These are phyloP conservation scores for Mycoemilia scoparia DNA, from an alignment of 192 early-diverging fungal species.

Conservation along the genomic window DNA sequence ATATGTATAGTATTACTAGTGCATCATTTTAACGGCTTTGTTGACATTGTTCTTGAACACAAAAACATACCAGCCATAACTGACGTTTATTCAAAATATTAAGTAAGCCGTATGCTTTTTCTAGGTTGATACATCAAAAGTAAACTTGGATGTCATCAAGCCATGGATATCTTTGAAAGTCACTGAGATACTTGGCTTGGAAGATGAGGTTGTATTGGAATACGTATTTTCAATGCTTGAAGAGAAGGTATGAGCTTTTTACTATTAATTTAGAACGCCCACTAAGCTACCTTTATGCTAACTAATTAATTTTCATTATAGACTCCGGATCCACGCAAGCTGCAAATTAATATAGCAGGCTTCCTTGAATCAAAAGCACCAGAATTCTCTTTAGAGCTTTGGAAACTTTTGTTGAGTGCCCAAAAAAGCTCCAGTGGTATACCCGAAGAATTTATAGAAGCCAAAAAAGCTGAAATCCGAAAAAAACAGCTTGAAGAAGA, in stretches of 20 bases:
- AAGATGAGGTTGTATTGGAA: conserved; percentile 86
- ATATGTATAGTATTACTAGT: too few species aligned
- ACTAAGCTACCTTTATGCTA: neutral
- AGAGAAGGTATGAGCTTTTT: conserved; percentile 38
- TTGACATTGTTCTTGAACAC: too few species aligned
- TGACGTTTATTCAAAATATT: too few species aligned
- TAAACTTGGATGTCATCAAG: conserved; percentile 70
- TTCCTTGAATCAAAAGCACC: conserved; percentile 74
- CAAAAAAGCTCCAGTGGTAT: conserved; percentile 67
- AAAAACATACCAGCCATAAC: too few species aligned
- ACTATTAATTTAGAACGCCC: neutral
- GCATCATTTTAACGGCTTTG: too few species aligned
- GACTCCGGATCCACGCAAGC: conserved; percentile 64
- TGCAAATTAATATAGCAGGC: conserved; percentile 91
- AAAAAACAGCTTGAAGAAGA: conserved; percentile 15
- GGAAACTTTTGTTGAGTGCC: conserved; percentile 79
- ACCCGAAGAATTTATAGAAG: conserved; percentile 64
- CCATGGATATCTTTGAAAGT: conserved; percentile 72
- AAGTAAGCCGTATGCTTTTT: too few species aligned
- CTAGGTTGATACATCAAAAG: conserved; percentile 76
- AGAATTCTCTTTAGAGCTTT: conserved; percentile 70
- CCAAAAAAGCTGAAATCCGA: conserved; percentile 68
- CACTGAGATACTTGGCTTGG: conserved; percentile 60
- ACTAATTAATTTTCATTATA: conserved; percentile 8
- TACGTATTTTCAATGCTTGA: conserved; percentile 73